Conservation (phyloP, 345 rosid genomes). For the Sonneratia alba region DNA sequence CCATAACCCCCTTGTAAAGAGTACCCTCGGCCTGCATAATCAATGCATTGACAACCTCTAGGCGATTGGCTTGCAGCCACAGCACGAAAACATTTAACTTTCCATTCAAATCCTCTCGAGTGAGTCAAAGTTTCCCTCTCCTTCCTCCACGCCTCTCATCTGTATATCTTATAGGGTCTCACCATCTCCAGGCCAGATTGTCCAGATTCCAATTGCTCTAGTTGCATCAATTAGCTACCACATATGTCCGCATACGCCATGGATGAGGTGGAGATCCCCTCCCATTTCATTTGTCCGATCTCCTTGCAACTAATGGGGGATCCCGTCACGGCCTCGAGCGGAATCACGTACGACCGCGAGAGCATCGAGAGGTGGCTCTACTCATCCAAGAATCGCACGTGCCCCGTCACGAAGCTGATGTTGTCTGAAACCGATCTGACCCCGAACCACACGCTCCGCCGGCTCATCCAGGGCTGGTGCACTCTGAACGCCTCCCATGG, state of each 20-base stretch:
- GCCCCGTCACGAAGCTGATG: conserved; percentile 48
- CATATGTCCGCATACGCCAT: neutral
- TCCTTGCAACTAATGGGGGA: conserved; percentile 56
- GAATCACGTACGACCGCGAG: conserved; percentile 53
- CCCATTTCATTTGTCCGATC: conserved; percentile 52
- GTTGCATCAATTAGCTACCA: too few species aligned
- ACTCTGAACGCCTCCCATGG: conserved; percentile 46
- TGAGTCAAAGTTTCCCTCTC: neutral
- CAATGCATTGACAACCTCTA: conserved; percentile 2
- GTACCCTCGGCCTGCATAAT: neutral
- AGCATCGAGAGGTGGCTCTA: conserved; percentile 48
- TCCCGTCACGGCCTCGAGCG: conserved; percentile 49
- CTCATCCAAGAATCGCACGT: conserved; percentile 25
- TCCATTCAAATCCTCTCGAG: neutral
- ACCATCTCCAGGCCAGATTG: neutral
- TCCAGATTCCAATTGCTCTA: neutral
- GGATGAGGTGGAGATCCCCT: conserved; percentile 33
- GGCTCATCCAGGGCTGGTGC: conserved; percentile 85
- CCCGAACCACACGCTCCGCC: conserved; percentile 80
- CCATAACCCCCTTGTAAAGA: neutral
- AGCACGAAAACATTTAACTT: neutral
- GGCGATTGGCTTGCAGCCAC: neutral
- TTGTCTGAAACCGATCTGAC: conserved; percentile 35
- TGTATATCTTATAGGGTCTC: neutral
- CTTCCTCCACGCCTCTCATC: neutral